Conservation (phyloP, 2,329 filamentous ascomycete genomes). For the Fusarium solani-melongenae region DNA sequence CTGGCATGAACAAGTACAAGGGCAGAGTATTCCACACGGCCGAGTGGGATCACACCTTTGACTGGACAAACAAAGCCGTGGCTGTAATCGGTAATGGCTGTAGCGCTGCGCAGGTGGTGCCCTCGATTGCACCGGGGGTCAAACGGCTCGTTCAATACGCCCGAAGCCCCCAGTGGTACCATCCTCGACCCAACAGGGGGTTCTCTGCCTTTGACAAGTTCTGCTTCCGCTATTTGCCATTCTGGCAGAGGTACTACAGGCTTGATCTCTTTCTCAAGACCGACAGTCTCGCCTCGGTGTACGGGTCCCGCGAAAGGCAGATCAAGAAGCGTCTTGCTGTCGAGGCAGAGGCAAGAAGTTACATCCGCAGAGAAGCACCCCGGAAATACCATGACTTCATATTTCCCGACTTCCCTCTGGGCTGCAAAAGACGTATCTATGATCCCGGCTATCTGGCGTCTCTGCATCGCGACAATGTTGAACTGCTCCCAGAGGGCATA, state of each 20-base stretch:
- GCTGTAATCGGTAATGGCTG: conserved; percentile 51
- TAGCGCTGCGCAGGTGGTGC: conserved; percentile 49
- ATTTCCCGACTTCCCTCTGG: conserved; percentile 42
- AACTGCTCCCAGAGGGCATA: conserved; percentile 39
- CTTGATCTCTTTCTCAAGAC: neutral
- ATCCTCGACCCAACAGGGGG: conserved; percentile 34
- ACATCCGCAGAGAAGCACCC: conserved; percentile 32
- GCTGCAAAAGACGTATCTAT: conserved; percentile 47
- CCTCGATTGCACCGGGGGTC: conserved; percentile 43
- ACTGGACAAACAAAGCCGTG: conserved; percentile 49
- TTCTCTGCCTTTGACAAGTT: conserved; percentile 30
- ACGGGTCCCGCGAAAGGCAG: neutral
- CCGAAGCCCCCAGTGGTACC: conserved; percentile 34
- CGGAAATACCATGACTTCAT: conserved; percentile 30
- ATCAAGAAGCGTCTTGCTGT: neutral
- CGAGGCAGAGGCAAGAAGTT: conserved; percentile 7
- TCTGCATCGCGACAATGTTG: conserved; percentile 40
- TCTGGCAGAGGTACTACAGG: conserved; percentile 23
- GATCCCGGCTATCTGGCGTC: conserved; percentile 46
- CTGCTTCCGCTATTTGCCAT: conserved; percentile 36
- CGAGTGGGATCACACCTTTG: conserved; percentile 50
- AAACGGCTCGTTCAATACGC: conserved; percentile 27
- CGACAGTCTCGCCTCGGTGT: neutral
- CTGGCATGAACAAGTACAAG: conserved; percentile 47
- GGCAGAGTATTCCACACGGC: conserved; percentile 51